Evolutionary conservation across 2,329 filamentous ascomycete genomes (phyloP).

Genomic region (Penicillium sp.): DNA sequence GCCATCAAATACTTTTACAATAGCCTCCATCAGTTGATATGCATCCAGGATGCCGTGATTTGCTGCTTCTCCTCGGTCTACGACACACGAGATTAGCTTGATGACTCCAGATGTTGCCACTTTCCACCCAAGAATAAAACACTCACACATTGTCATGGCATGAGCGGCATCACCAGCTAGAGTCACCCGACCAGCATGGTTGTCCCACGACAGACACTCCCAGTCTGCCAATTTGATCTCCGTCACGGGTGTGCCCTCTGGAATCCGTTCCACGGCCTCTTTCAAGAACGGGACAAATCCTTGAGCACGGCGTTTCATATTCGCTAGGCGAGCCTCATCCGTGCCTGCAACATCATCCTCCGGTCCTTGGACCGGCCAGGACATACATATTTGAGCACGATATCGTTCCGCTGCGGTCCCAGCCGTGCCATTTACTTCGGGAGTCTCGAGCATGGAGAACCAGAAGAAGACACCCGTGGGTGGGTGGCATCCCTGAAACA

Average conservation of each 20-base stretch:
- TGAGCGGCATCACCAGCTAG: conserved; percentile 39
- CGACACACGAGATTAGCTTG: background rate
- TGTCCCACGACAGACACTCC: conserved; percentile 38
- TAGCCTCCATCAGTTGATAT: conserved; percentile 24
- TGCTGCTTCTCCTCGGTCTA: conserved; percentile 39
- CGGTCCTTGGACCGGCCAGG: conserved; percentile 47
- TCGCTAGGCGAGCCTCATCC: conserved; percentile 38
- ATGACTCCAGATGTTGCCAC: background rate
- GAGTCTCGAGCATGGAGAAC: conserved; percentile 49
- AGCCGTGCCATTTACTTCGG: conserved; percentile 41
- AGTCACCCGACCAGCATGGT: conserved; percentile 33
- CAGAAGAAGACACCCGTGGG: conserved; percentile 30
- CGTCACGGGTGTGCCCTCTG: conserved; percentile 31
- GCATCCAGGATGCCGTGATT: conserved; percentile 40
- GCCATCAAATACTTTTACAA: conserved; percentile 20
- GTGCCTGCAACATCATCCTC: conserved; percentile 41
- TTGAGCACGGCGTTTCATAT: conserved; percentile 45
- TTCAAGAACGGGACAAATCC: conserved; percentile 32
- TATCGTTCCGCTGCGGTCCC: conserved; percentile 41
- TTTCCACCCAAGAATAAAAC: background rate
- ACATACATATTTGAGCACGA: conserved; percentile 52
- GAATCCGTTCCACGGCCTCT: conserved; percentile 30
- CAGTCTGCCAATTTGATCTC: conserved; percentile 37
- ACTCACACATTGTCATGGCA: conserved; percentile 40
- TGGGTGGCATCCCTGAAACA: conserved; percentile 35